Evolutionary conservation across 2,329 filamentous ascomycete genomes (phyloP).

Genomic region (Fusarium sp.): DNA sequence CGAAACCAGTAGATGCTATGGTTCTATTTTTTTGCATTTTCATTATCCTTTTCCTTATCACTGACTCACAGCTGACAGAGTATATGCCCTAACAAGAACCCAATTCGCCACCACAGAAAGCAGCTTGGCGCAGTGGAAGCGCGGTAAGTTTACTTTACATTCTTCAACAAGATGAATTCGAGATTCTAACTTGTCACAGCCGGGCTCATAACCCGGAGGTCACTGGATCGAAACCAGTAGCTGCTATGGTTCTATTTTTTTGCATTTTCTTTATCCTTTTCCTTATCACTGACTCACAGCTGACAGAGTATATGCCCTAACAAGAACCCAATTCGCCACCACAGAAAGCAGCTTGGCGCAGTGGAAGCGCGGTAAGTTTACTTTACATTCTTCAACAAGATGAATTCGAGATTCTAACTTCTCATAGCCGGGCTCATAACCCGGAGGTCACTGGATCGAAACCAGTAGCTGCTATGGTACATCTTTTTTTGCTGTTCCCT

Average conservation of each 20-base stretch:
- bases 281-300: not conserved
- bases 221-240: conserved; percentile 20
- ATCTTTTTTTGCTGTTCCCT: not conserved
- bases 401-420: conserved; percentile 5
- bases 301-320: not conserved
- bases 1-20: conserved; percentile 20
- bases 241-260: conserved; percentile 13
- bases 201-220: conserved; percentile 45
- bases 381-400: not conserved
- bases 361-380: conserved; percentile 35
- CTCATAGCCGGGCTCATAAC: conserved; percentile 42
- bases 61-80: not conserved
- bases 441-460: conserved; percentile 30
- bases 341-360: conserved; percentile 40
- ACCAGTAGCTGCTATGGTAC: conserved; percentile 18
- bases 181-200: conserved; percentile 16
- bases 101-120: not conserved
- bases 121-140: conserved; percentile 14
- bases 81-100: not conserved
- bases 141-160: conserved; percentile 5
- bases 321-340: not conserved
- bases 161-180: not conserved
- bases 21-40: not conserved
- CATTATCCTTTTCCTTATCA: not conserved
- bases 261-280: not conserved